phyloP scores from a whole-genome alignment of 1,284 basidiomycete species.

The Ustilago sp. region DNA sequence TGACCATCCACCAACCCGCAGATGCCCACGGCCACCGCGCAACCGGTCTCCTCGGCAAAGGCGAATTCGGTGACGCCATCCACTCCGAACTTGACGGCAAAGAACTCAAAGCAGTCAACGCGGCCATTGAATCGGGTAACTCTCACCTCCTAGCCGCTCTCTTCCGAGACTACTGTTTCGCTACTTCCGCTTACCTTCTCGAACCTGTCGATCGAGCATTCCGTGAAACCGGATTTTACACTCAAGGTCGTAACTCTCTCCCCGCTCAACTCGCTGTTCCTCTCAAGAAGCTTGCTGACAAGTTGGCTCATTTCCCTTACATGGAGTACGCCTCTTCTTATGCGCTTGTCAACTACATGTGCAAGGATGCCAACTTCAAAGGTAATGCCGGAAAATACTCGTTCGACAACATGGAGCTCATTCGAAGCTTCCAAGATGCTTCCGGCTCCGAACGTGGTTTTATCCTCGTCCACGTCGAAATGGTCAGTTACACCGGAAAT shows the following conservation, averaged over 20 bases:
- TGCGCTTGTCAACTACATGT: slow-evolving; percentile 62
- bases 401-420: slow-evolving; percentile 65
- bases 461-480: slow-evolving; percentile 63
- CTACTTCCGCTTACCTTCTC: slow-evolving; percentile 63
- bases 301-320: slow-evolving; percentile 62
- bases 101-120: slow-evolving; percentile 47
- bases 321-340: slow-evolving; percentile 64
- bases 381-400: slow-evolving; percentile 49
- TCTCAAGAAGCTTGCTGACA: slow-evolving; percentile 60
- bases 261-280: slow-evolving; percentile 59
- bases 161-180: slow-evolving; percentile 67
- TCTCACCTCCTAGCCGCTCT: slow-evolving; percentile 62
- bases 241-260: slow-evolving; percentile 50
- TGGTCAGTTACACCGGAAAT: slow-evolving; percentile 62
- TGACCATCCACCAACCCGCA: slow-evolving; percentile 66
- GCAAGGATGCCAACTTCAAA: slow-evolving; percentile 37
- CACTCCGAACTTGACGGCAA: slow-evolving; percentile 54
- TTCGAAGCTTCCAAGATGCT: slow-evolving; percentile 63
- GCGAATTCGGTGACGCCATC: slow-evolving; percentile 62
- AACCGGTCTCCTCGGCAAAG: slow-evolving; percentile 60
- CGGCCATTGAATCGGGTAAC: slow-evolving; percentile 43
- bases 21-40: slow-evolving; percentile 45
- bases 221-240: slow-evolving; percentile 59
- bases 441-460: slow-evolving; percentile 61
- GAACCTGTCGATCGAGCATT: slow-evolving; percentile 62